Conservation (phyloP, 352 stramenopile genomes). For the Globisporangium iwayamae region DNA sequence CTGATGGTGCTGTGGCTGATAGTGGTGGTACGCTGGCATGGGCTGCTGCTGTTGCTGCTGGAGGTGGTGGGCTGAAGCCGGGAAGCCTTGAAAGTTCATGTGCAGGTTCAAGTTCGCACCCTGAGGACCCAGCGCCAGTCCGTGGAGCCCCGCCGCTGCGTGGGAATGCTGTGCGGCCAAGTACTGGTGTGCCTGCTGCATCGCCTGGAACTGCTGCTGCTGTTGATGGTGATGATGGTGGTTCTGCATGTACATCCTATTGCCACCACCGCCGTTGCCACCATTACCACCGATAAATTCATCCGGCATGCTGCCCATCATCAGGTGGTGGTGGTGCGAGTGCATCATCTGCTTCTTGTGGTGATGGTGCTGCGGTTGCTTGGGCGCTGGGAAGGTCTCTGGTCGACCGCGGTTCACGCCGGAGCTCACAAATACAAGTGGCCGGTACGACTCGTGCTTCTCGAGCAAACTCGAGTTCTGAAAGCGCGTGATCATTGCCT, state of each 20-base stretch:
- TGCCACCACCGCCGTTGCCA: background rate
- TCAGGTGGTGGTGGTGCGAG: conserved; percentile 17
- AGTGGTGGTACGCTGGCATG: conserved; percentile 19
- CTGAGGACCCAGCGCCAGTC: background rate
- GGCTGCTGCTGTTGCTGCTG: conserved; percentile 7
- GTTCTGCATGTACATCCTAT: conserved; percentile 14
- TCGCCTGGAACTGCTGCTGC: conserved; percentile 16
- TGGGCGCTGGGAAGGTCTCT: conserved; percentile 66
- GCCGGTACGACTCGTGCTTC: conserved; percentile 91
- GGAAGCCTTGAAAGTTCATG: conserved; percentile 1
- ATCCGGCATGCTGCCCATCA: conserved; percentile 13
- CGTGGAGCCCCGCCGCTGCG: background rate
- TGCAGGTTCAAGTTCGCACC: conserved; percentile 9
- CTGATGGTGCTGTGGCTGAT: conserved; percentile 29
- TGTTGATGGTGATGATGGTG: conserved; percentile 17
- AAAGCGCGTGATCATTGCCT: conserved; percentile 98
- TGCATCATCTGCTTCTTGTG: conserved; percentile 32
- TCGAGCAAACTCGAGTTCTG: conserved; percentile 96
- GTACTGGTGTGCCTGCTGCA: conserved; percentile 20
- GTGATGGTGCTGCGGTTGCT: conserved; percentile 35
- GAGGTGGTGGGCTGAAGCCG: background rate
- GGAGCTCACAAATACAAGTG: conserved; percentile 87
- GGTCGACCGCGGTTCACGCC: conserved; percentile 62
- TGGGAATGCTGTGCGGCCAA: conserved; percentile 9
- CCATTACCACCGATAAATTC: background rate